Percentiles rank a stretch among this genome's conserved stretches.
Evolutionary conservation across 2,329 filamentous ascomycete species (phyloP).

Genomic region (Penicillium sp.): DNA sequence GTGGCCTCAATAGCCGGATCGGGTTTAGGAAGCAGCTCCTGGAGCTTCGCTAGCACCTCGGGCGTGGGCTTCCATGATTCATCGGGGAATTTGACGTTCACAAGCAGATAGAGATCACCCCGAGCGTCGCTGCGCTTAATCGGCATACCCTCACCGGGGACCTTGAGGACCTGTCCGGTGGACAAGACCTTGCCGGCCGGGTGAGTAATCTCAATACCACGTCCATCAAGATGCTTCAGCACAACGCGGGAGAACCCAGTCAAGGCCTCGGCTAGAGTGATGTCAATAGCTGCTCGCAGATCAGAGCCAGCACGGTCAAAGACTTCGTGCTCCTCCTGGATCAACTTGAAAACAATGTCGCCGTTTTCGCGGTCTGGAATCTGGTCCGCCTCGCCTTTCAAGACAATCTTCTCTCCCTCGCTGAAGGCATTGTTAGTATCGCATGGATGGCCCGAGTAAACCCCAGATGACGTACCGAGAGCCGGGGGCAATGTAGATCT

Average conservation of each 20-base stretch:
- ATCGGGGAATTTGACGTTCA: slow-evolving; percentile 86
- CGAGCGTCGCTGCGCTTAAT: slow-evolving; percentile 79
- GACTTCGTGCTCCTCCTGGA: slow-evolving; percentile 76
- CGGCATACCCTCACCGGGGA: slow-evolving; percentile 92
- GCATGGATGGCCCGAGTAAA: background rate
- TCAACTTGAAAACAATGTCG: slow-evolving; percentile 87
- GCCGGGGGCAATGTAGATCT: slow-evolving; percentile 92
- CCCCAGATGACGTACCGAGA: slow-evolving; percentile 57
- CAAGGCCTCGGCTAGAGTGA: slow-evolving; percentile 82
- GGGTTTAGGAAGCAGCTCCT: slow-evolving; percentile 72
- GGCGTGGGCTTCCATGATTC: slow-evolving; percentile 79
- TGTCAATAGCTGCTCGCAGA: slow-evolving; percentile 76
- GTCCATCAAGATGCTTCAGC: slow-evolving; percentile 87
- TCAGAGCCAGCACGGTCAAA: slow-evolving; percentile 86
- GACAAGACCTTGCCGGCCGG: slow-evolving; percentile 79
- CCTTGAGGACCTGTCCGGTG: slow-evolving; percentile 82
- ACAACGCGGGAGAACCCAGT: slow-evolving; percentile 89
- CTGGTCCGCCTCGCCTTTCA: slow-evolving; percentile 94
- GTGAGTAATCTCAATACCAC: slow-evolving; percentile 81
- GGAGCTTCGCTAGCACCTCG: slow-evolving; percentile 69
- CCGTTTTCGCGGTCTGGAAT: slow-evolving; percentile 85
- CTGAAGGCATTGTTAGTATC: slow-evolving; percentile 33
- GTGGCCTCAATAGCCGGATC: slow-evolving; percentile 67
- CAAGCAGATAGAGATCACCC: slow-evolving; percentile 84
- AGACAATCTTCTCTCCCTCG: slow-evolving; percentile 83